Percentiles rank a stretch among this genome's conserved stretches.
These are phyloP conservation scores for Sporobolomyces pararoseus DNA, from an alignment of 768 basidiomycete genomes.

Conservation along the genomic window DNA sequence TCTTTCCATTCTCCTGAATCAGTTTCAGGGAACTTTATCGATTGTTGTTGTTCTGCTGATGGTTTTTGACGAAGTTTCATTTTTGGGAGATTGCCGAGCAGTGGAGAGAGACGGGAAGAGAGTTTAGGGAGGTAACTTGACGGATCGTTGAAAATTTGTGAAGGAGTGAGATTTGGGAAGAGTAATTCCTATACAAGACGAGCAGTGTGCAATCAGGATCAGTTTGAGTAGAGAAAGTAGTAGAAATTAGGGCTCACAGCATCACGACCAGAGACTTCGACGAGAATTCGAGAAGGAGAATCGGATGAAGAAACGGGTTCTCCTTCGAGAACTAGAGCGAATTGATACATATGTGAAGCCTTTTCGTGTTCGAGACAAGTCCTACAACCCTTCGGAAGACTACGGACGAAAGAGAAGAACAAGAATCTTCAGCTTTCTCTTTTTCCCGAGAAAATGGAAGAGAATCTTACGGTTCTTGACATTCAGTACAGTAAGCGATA, in stretches of 20 bases:
- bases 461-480: not conserved
- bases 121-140: not conserved
- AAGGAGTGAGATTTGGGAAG: too few species aligned
- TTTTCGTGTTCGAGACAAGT: not conserved
- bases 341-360: not conserved
- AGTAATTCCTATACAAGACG: too few species aligned
- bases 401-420: not conserved
- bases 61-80: too few species aligned
- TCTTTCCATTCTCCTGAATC: not conserved
- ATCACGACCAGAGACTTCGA: conserved; percentile 5
- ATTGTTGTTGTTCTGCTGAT: too few species aligned
- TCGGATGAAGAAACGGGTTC: not conserved
- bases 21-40: too few species aligned
- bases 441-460: not conserved
- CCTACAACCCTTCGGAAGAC: not conserved
- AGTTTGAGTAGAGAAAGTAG: too few species aligned
- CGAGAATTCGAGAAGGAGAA: not conserved
- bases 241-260: too few species aligned
- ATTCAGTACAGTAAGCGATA: conserved; percentile 8
- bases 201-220: too few species aligned
- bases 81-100: too few species aligned
- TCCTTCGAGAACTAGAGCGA: conserved; percentile 7
- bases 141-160: too few species aligned
- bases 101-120: not conserved
- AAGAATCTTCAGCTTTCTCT: not conserved